Evolutionary conservation across 495 filamentous ascomycete genomes (phyloP).

Genomic region (Darksidea phi): DNA sequence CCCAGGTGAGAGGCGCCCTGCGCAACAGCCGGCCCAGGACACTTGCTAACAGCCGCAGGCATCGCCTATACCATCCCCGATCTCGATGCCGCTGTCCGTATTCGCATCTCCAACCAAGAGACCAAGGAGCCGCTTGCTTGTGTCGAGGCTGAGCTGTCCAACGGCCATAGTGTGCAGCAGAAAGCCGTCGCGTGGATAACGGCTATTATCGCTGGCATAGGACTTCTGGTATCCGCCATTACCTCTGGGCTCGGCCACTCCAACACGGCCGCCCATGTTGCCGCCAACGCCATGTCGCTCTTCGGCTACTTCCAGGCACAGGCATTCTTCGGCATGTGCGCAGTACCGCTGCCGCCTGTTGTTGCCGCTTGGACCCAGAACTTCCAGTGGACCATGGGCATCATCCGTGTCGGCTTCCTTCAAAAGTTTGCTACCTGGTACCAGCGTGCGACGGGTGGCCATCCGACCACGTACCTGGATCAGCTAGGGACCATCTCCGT

Average conservation of each 20-base stretch:
- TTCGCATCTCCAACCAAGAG: conserved; percentile 68
- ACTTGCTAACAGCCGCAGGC: conserved; percentile 39
- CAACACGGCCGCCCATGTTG: conserved; percentile 96
- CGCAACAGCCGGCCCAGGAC: not conserved
- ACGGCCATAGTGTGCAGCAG: conserved; percentile 90
- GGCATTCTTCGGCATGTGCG: conserved; percentile 87
- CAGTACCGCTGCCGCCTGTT: conserved; percentile 82
- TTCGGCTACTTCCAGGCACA: conserved; percentile 96
- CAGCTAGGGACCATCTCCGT: conserved; percentile 75
- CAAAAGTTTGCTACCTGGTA: conserved; percentile 93
- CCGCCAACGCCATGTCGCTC: conserved; percentile 85
- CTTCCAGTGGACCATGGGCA: conserved; percentile 98
- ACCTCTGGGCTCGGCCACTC: conserved; percentile 58
- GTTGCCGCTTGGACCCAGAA: conserved; percentile 96
- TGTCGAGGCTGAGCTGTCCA: conserved; percentile 84
- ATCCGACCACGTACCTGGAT: conserved; percentile 75
- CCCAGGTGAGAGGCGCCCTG: conserved; percentile 55
- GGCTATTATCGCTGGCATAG: conserved; percentile 81
- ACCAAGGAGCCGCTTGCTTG: conserved; percentile 70
- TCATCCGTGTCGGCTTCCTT: conserved; percentile 84
- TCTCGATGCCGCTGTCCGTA: conserved; percentile 80
- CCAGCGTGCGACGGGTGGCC: conserved; percentile 88
- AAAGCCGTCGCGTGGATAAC: conserved; percentile 84
- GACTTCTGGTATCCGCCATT: conserved; percentile 58
- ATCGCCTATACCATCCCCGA: conserved; percentile 92